These are phyloP conservation scores for Kluyveromyces siamensis DNA, from an alignment of 805 yeast species.

Conservation along the genomic window DNA sequence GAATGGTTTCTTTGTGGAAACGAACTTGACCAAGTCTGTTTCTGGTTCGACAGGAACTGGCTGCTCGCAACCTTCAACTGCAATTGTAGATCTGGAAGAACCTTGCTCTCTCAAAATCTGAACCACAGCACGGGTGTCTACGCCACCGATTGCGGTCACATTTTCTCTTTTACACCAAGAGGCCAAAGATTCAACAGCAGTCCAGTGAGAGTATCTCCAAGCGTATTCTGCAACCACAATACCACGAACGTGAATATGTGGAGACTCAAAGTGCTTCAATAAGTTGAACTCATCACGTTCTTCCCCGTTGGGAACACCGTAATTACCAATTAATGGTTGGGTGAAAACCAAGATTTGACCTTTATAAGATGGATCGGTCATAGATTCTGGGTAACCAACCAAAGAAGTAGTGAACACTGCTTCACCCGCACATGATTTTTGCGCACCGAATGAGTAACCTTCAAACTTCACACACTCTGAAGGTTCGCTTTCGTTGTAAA, in stretches of 20 bases:
- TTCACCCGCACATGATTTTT: slow-evolving; percentile 88
- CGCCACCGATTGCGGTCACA: slow-evolving; percentile 93
- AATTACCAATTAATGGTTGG: slow-evolving; percentile 95
- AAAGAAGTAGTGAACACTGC: slow-evolving; percentile 96
- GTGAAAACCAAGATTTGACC: slow-evolving; percentile 97
- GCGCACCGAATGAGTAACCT: slow-evolving; percentile 95
- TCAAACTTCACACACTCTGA: slow-evolving; percentile 34
- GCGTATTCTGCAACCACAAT: slow-evolving; percentile 95
- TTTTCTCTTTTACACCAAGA: slow-evolving; percentile 97
- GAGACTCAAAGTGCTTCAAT: slow-evolving; percentile 85
- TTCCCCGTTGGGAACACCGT: slow-evolving; percentile 89
- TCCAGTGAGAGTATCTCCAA: slow-evolving; percentile 96
- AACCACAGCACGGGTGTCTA: slow-evolving; percentile 93
- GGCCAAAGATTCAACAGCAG: slow-evolving; percentile 91
- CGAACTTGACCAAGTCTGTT: slow-evolving; percentile 91
- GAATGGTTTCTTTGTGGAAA: slow-evolving; percentile 92
- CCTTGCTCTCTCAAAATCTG: slow-evolving; percentile 93
- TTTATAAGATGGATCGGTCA: slow-evolving; percentile 97
- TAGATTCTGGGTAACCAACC: slow-evolving; percentile 97
- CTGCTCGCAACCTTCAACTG: slow-evolving; percentile 56
- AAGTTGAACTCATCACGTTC: slow-evolving; percentile 77
- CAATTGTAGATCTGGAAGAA: slow-evolving; percentile 82
- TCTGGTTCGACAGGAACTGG: slow-evolving; percentile 56
- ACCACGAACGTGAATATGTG: slow-evolving; percentile 88
- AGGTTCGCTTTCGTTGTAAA: slow-evolving; percentile 79